phyloP scores from a whole-genome alignment of 2,329 filamentous ascomycete genomes.

The Sphaerulina musiva region DNA sequence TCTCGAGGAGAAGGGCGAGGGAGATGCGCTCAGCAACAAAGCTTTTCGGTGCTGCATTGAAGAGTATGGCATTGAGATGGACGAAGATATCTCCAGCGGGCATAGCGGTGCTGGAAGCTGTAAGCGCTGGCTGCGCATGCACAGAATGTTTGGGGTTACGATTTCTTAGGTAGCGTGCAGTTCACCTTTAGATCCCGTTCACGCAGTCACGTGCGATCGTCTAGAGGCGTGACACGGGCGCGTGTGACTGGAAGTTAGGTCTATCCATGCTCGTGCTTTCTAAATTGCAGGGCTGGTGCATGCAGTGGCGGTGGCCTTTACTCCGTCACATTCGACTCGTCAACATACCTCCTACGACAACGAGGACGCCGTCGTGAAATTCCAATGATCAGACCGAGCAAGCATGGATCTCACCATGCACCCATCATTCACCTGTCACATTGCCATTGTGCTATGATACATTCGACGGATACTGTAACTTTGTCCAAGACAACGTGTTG shows the following conservation, averaged over 20 bases:
- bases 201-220: background rate
- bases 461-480: background rate
- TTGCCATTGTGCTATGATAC: background rate
- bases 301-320: too few relatives aligned
- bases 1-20: conserved; percentile 54
- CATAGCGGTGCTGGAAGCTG: conserved; percentile 12
- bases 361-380: background rate
- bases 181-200: background rate
- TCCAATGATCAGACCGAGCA: too few relatives aligned
- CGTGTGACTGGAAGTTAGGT: too few relatives aligned
- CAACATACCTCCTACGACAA: background rate
- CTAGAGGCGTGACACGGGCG: background rate
- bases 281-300: conserved; percentile 4
- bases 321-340: too few relatives aligned
- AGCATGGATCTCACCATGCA: too few relatives aligned
- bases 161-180: conserved; percentile 15
- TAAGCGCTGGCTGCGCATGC: conserved; percentile 31
- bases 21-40: conserved; percentile 29
- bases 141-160: conserved; percentile 28
- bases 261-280: background rate
- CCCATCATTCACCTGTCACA: too few relatives aligned
- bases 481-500: background rate
- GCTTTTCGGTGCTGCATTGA: conserved; percentile 43
- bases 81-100: conserved; percentile 25
- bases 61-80: conserved; percentile 38